These are phyloP conservation scores for Phytopythium kandeliae DNA, from an alignment of 352 stramenopile genomes.

Conservation along the genomic window DNA sequence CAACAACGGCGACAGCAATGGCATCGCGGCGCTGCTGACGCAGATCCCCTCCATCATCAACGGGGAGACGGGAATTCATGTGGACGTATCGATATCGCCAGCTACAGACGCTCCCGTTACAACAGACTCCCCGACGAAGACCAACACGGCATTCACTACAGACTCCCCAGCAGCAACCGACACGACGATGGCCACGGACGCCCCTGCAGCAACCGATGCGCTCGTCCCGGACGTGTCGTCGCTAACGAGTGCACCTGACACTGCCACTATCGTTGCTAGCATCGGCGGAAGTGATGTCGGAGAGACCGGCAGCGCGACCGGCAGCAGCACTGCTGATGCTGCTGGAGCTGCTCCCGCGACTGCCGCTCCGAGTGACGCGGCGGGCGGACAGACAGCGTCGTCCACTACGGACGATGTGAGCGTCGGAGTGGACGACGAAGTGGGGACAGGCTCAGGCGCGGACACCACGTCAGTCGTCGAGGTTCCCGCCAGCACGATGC, in stretches of 20 bases:
- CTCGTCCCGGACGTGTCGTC: background rate
- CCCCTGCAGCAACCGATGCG: background rate
- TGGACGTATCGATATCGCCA: background rate
- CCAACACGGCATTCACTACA: background rate
- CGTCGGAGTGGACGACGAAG: background rate
- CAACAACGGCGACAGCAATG: conserved; percentile 4
- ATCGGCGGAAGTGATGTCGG: background rate
- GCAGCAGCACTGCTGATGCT: background rate
- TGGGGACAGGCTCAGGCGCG: background rate
- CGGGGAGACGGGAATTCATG: background rate
- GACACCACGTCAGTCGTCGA: background rate
- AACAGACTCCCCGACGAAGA: background rate
- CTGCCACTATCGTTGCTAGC: background rate
- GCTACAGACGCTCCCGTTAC: conserved; percentile 1
- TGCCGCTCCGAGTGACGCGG: background rate
- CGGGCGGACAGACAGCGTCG: background rate
- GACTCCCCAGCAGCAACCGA: background rate
- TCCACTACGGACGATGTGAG: background rate
- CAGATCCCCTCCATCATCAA: conserved; percentile 3
- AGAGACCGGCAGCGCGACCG: background rate
- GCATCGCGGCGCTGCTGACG: conserved; percentile 11
- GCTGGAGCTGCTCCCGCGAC: background rate
- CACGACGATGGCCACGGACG: background rate
- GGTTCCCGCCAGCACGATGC: background rate
- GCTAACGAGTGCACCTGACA: background rate